phyloP scores from a whole-genome alignment of 2,329 filamentous ascomycete genomes.

The Cladophialophora exuberans region DNA sequence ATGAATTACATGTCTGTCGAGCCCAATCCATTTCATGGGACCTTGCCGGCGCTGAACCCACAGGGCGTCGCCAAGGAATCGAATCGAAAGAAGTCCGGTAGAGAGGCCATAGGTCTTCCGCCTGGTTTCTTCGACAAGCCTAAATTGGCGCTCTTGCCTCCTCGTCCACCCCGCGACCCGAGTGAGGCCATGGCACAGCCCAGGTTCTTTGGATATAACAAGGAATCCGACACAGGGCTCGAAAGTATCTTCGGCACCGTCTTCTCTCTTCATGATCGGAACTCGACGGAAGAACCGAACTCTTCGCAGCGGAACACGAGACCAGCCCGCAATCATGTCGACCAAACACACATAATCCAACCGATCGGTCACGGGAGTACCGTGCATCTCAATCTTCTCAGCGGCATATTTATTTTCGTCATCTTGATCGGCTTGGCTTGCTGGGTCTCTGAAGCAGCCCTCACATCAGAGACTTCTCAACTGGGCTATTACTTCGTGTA shows the following conservation, averaged over 20 bases:
- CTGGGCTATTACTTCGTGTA: constrained; percentile 23
- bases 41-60: constrained; percentile 44
- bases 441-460: constrained; percentile 26
- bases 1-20: constrained; percentile 38
- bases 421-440: constrained; percentile 16
- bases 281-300: neutral
- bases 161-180: constrained; percentile 34
- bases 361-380: neutral
- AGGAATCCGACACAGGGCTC: constrained; percentile 48
- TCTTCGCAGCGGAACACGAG: neutral
- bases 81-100: constrained; percentile 33
- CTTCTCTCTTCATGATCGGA: constrained; percentile 40
- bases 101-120: constrained; percentile 36
- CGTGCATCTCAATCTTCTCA: constrained; percentile 9
- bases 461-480: constrained; percentile 11
- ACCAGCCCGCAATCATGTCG: neutral
- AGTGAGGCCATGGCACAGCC: constrained; percentile 45
- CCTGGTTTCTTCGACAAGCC: constrained; percentile 40
- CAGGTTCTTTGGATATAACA: constrained; percentile 50
- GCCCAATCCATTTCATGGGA: constrained; percentile 49
- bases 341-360: neutral
- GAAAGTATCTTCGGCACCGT: constrained; percentile 51
- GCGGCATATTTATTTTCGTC: constrained; percentile 16
- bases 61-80: constrained; percentile 45
- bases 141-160: constrained; percentile 43